Percentiles rank a stretch among this genome's conserved stretches.
phyloP scores from a whole-genome alignment of 768 basidiomycete species.

The Mycena leptocephala region DNA sequence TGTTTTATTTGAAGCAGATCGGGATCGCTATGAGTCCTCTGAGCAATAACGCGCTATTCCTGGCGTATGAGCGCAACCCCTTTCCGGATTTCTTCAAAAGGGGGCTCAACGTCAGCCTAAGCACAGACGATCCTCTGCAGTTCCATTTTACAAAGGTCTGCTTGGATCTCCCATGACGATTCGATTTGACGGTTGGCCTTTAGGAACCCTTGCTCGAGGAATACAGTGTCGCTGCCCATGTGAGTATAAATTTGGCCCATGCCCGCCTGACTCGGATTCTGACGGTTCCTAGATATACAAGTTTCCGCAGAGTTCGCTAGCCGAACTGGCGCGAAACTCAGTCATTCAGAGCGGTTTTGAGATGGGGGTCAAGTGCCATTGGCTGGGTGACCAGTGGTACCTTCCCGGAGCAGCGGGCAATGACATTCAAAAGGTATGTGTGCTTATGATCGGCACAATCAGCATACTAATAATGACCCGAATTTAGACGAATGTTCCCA shows the following conservation, averaged over 20 bases:
- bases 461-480: neutral
- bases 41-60: conserved; percentile 97
- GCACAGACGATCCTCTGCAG: conserved; percentile 96
- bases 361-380: conserved; percentile 97
- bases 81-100: conserved; percentile 97
- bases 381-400: conserved; percentile 96
- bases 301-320: conserved; percentile 93
- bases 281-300: conserved; percentile 95
- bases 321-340: conserved; percentile 98
- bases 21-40: conserved; percentile 99
- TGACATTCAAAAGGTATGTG: conserved; percentile 91
- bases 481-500: conserved; percentile 94
- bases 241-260: conserved; percentile 52
- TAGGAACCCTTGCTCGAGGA: conserved; percentile 97
- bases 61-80: conserved; percentile 97
- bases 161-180: too few relatives aligned
- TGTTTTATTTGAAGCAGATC: conserved; percentile 98
- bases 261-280: too few relatives aligned
- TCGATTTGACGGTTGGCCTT: neutral
- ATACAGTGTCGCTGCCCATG: conserved; percentile 98
- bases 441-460: neutral
- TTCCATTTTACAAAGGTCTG: conserved; percentile 98
- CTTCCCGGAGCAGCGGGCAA: conserved; percentile 96
- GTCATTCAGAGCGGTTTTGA: conserved; percentile 98
- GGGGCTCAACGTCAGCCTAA: conserved; percentile 95